Percentiles rank a stretch among this genome's conserved stretches.
phyloP scores from a whole-genome alignment of 2,329 filamentous ascomycete genomes.

The Mollisia scopiformis region DNA sequence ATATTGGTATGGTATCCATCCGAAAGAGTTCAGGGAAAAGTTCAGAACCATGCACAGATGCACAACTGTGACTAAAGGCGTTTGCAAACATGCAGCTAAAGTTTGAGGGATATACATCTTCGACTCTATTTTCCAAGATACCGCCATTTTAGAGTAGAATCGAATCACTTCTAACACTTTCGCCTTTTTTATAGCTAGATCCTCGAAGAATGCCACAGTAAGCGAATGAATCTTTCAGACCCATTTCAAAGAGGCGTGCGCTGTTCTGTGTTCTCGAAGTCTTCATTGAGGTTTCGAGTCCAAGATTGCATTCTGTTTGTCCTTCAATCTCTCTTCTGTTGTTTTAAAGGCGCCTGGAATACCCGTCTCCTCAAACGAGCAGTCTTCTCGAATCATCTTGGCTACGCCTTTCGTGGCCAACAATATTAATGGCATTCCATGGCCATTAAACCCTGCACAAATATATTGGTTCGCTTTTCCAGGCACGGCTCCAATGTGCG shows the following conservation, averaged over 20 bases:
- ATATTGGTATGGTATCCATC: background rate
- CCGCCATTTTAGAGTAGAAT: no score
- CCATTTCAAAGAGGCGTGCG: background rate
- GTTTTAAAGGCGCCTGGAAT: constrained; percentile 11
- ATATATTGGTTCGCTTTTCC: constrained; percentile 7
- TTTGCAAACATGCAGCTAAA: no score
- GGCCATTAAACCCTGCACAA: constrained; percentile 13
- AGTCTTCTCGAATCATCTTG: constrained; percentile 15
- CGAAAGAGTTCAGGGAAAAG: no score
- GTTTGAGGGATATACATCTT: no score
- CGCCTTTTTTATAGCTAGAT: no score
- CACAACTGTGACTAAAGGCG: no score
- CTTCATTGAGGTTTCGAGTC: constrained; percentile 10
- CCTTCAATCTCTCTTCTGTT: constrained; percentile 4
- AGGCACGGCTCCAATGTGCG: constrained; percentile 7
- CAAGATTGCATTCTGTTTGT: constrained; percentile 9
- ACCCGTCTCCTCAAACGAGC: constrained; percentile 6
- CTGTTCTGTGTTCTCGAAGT: background rate
- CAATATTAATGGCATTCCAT: constrained; percentile 13
- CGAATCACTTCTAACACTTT: no score
- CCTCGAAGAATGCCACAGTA: background rate
- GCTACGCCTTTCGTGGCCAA: constrained; percentile 9
- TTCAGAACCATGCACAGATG: no score
- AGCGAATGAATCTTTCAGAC: background rate
- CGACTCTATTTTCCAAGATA: no score